phyloP scores from a whole-genome alignment of 164 flowering plant genomes.

The Vitis cinerea region DNA sequence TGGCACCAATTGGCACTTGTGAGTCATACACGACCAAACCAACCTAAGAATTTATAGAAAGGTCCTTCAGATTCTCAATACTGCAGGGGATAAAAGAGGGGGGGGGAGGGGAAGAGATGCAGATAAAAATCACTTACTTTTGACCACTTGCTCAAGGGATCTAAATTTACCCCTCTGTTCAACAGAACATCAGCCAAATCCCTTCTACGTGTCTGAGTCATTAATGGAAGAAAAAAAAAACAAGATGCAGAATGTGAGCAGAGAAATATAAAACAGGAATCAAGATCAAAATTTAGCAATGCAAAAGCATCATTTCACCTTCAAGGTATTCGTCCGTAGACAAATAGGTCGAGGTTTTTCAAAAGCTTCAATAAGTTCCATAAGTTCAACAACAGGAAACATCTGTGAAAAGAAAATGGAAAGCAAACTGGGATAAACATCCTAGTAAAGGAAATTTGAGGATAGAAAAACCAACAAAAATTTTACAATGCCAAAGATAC shows the following conservation, averaged over 20 bases:
- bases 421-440: not conserved
- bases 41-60: conserved; percentile 46
- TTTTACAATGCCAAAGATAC: not conserved
- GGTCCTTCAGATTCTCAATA: not conserved
- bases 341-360: conserved; percentile 88
- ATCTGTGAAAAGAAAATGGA: conserved; percentile 40
- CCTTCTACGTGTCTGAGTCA: conserved; percentile 71
- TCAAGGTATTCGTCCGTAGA: conserved; percentile 84
- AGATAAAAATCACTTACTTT: conserved; percentile 49
- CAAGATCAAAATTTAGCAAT: not conserved
- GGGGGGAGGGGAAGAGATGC: not conserved
- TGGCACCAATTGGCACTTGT: conserved; percentile 98
- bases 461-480: not conserved
- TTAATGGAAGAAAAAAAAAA: conserved; percentile 1
- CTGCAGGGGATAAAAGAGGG: not conserved
- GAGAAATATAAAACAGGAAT: not conserved
- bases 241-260: not conserved
- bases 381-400: conserved; percentile 83
- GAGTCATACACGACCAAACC: conserved; percentile 95
- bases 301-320: conserved; percentile 37
- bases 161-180: conserved; percentile 92
- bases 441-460: not conserved
- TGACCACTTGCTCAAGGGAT: conserved; percentile 96
- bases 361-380: conserved; percentile 90
- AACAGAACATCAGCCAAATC: conserved; percentile 88